Evolutionary conservation across 352 stramenopile genomes (phyloP), one percentile per base, ranked within the genome.

Genomic region (Hyaloperonospora brassicae): DNA sequence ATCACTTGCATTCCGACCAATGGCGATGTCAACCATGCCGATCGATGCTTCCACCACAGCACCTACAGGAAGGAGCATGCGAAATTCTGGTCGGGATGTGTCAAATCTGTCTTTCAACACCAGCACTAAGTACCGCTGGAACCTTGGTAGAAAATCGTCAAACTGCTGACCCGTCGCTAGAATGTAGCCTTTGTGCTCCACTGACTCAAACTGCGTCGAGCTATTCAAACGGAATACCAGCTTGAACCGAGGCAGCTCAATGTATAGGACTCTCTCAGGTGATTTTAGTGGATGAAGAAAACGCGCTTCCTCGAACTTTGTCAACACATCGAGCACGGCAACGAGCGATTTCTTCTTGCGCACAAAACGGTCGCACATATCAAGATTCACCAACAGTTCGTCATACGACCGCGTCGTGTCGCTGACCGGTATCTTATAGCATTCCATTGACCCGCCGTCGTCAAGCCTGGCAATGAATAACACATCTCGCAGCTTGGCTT

Each of bases 291-390:
- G 47, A 54, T 84, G 63, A 14, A 81, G 60, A 41, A 64, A 80
- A 5, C 59, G 14, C 0, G 11, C 6, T 2, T 44, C 23, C 35
- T 87, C 76, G 17, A 87, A 79, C 49, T 84, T 87, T 22, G 17
- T 30, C 17, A 84, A 21, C 0, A 76, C 45, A 0, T 24, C 22
- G 1, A 61, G 21, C 1, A 79, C 36, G 0, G 36, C 10, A 4
- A 36, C 14, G 31, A 65, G 48, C 1, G 39, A 11, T 0, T 50
- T 14, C 0, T 73, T 50, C 4, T 50, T 47, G 2, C 50, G 38
- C 3, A 77, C 48, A 17, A 85, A 55, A 0, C 44, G 36, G 9
- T 68, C 49, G 40, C 79, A 85, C 0, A 41, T 17, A 0, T 27
- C 23, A 0, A 64, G 7, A 17, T 46, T 27, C 6, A 46, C 22